These are phyloP conservation scores for Aspergillus hortae DNA, from an alignment of 2,329 filamentous ascomycete species.

Conservation along the genomic window DNA sequence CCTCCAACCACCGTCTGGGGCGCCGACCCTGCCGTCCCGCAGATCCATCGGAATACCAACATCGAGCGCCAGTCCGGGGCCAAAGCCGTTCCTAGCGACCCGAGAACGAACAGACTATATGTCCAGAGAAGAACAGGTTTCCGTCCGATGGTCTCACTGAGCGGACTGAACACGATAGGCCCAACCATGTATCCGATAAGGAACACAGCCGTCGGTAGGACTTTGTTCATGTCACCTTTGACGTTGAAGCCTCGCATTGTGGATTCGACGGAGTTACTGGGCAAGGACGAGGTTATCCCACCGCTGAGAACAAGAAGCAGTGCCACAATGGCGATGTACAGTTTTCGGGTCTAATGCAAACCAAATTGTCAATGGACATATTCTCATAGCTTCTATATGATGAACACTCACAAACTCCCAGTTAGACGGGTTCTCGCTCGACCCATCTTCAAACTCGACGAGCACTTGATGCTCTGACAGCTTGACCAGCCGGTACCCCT, in stretches of 20 bases:
- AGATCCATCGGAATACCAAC: slow-evolving; percentile 42
- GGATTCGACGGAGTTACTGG: slow-evolving; percentile 36
- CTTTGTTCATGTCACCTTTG: slow-evolving; percentile 26
- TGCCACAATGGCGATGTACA: slow-evolving; percentile 24
- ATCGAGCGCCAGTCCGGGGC: slow-evolving; percentile 40
- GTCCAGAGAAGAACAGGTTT: slow-evolving; percentile 46
- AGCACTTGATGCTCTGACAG: slow-evolving; percentile 19
- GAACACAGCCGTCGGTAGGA: slow-evolving; percentile 35
- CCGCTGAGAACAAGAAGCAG: slow-evolving; percentile 35
- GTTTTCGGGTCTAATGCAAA: slow-evolving; percentile 17
- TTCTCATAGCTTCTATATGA: slow-evolving; percentile 18
- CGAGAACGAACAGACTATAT: slow-evolving; percentile 43
- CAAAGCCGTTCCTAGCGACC: slow-evolving; percentile 41
- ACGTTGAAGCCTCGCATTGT: slow-evolving; percentile 33
- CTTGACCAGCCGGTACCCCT: slow-evolving; percentile 18
- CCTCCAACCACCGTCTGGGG: slow-evolving; percentile 45
- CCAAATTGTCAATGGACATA: slow-evolving; percentile 15
- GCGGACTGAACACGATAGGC: slow-evolving; percentile 39
- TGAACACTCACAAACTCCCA: slow-evolving; percentile 24
- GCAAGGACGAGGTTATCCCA: slow-evolving; percentile 35
- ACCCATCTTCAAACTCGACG: slow-evolving; percentile 25
- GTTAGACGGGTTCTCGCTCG: slow-evolving; percentile 22
- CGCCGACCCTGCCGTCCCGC: slow-evolving; percentile 38
- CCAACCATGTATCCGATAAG: slow-evolving; percentile 39
- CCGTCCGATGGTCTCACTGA: slow-evolving; percentile 42